Conservation (phyloP, 495 filamentous ascomycete species). For the Parachaetomium inaequale region DNA sequence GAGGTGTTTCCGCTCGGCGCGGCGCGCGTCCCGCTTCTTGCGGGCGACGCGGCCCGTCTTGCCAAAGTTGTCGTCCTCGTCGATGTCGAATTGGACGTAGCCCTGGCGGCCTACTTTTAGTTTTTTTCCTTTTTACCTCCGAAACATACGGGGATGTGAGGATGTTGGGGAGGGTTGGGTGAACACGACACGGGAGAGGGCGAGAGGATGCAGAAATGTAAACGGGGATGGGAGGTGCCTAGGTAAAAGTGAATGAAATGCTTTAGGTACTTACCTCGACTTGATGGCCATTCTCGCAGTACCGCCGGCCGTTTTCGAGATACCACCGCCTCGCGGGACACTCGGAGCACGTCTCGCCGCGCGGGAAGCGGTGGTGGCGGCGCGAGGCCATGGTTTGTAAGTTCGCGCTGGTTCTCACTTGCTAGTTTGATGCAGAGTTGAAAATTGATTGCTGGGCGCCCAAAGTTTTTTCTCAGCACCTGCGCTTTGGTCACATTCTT, state of each 20-base stretch:
- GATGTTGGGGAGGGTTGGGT: too few species aligned
- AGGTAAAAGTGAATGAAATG: neutral
- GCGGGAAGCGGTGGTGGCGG: constrained; percentile 31
- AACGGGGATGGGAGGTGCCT: neutral
- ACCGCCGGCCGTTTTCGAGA: constrained; percentile 46
- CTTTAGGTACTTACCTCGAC: constrained; percentile 38
- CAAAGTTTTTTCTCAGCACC: too few species aligned
- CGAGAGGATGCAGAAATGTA: neutral
- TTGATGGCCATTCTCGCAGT: constrained; percentile 53
- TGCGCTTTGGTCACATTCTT: too few species aligned
- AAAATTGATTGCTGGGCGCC: neutral
- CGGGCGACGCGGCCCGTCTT: constrained; percentile 52
- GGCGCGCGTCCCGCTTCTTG: constrained; percentile 46
- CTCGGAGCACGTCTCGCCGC: constrained; percentile 44
- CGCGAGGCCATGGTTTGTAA: constrained; percentile 12
- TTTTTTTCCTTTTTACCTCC: neutral
- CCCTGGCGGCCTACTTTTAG: constrained; percentile 27
- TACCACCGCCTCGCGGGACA: constrained; percentile 50
- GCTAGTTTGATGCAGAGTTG: too few species aligned
- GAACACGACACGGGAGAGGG: neutral
- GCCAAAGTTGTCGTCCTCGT: constrained; percentile 73
- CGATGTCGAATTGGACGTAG: constrained; percentile 55
- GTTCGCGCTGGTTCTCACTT: neutral
- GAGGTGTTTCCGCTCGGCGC: constrained; percentile 57
- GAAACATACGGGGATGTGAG: too few species aligned